Conservation (phyloP, 1,139 yeast genomes). For the Eremothecium coryli region DNA sequence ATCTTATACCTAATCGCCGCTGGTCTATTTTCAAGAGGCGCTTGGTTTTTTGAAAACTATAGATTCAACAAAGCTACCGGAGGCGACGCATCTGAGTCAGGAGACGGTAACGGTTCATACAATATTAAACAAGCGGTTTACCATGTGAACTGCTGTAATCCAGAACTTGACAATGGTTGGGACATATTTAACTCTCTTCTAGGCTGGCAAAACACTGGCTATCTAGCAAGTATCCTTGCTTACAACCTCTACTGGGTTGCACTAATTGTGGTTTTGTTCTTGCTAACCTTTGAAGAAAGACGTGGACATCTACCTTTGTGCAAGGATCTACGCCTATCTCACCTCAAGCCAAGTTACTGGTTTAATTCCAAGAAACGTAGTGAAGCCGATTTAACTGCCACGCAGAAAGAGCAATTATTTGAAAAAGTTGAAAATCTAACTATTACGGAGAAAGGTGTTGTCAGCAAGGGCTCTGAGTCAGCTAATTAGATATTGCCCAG, state of each 20-base stretch:
- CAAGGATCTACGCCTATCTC: conserved; percentile 42
- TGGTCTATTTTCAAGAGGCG: conserved; percentile 81
- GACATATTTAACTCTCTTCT: conserved; percentile 79
- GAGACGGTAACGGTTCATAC: conserved; percentile 70
- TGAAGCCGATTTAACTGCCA: conserved; percentile 39
- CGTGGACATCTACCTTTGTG: conserved; percentile 52
- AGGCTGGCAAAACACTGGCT: conserved; percentile 91
- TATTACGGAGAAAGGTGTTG: conserved; percentile 31
- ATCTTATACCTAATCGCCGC: conserved; percentile 79
- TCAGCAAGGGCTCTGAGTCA: not conserved
- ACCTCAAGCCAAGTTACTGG: conserved; percentile 65
- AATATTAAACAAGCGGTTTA: conserved; percentile 41
- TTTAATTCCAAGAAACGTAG: conserved; percentile 45
- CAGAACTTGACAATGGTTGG: conserved; percentile 84
- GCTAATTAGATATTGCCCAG: too few relatives aligned
- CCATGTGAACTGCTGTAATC: conserved; percentile 94
- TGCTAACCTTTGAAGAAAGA: conserved; percentile 67
- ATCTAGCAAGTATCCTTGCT: conserved; percentile 75
- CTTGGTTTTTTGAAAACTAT: conserved; percentile 75
- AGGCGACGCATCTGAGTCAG: conserved; percentile 82
- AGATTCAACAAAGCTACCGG: conserved; percentile 57
- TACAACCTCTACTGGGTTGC: conserved; percentile 78
- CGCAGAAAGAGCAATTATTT: conserved; percentile 49
- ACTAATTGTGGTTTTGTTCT: conserved; percentile 43
- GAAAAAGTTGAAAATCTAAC: conserved; percentile 33